Evolutionary conservation across 2,329 filamentous ascomycete species (phyloP).

Genomic region (Thielaviopsis euricoi): DNA sequence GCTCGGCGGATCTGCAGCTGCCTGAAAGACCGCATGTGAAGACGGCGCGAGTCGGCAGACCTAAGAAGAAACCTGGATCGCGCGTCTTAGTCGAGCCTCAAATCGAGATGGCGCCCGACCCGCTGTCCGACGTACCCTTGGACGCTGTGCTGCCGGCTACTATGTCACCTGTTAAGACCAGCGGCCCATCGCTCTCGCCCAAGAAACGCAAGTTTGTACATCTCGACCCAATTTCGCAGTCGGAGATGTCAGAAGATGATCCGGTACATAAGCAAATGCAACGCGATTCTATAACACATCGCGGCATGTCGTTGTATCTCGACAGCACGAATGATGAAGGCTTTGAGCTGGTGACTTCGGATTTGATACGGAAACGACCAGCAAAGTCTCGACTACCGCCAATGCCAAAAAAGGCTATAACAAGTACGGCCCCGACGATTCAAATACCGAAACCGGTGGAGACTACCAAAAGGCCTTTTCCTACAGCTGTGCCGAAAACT

Average conservation of each 20-base stretch:
- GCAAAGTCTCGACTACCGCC: not conserved
- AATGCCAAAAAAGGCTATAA: not conserved
- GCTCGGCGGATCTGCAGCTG: too few species aligned
- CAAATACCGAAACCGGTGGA: not conserved
- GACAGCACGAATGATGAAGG: not conserved
- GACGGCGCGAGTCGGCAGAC: not conserved
- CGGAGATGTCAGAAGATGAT: not conserved
- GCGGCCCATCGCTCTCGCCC: not conserved
- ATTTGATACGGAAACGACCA: not conserved
- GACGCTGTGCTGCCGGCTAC: not conserved
- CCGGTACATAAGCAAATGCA: not conserved
- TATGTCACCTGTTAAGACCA: not conserved
- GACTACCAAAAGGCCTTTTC: not conserved
- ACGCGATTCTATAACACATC: not conserved
- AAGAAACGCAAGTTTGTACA: not conserved
- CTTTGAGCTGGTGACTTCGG: not conserved
- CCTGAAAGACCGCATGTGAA: not conserved
- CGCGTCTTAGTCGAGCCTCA: not conserved
- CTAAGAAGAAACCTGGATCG: not conserved
- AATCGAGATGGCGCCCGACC: not conserved
- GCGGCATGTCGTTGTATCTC: not conserved
- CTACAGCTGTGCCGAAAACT: not conserved
- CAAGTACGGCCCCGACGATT: not conserved
- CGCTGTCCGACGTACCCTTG: not conserved
- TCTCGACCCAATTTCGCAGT: not conserved